A percentile compares a stretch with the other conserved stretches of the same genome.
Conservation (phyloP, 169 alveolate genomes). For the Eimeria sp. region DNA sequence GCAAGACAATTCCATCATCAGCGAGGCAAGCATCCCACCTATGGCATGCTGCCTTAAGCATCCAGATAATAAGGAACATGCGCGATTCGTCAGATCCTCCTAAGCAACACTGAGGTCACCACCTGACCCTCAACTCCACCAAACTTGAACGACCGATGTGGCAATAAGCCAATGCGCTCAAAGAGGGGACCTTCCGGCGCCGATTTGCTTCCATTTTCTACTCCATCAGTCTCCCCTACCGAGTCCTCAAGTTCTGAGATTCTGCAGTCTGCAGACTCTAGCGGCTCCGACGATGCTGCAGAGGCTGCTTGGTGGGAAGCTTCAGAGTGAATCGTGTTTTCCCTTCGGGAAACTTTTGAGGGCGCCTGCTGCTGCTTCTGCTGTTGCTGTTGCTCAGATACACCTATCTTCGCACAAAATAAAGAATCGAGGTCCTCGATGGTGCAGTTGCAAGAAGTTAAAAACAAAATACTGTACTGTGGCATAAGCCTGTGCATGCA, state of each 20-base stretch:
- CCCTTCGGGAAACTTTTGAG: not conserved
- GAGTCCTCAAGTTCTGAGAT: not conserved
- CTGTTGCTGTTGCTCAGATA: not conserved
- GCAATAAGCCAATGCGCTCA: conserved; percentile 63
- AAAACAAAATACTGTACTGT: conserved; percentile 46
- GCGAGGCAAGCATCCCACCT: not conserved
- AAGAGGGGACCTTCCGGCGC: not conserved
- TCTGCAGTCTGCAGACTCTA: not conserved
- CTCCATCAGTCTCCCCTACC: not conserved
- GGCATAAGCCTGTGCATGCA: conserved; percentile 68
- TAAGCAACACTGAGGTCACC: conserved; percentile 76
- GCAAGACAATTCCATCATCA: not conserved
- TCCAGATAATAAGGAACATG: not conserved
- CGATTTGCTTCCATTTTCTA: not conserved
- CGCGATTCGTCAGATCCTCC: conserved; percentile 14
- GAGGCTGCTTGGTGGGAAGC: not conserved
- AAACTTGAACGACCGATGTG: conserved; percentile 75
- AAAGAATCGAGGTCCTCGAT: conserved; percentile 69
- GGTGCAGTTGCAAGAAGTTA: conserved; percentile 83
- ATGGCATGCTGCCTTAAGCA: not conserved
- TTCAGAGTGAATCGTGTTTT: not conserved
- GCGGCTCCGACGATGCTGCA: not conserved
- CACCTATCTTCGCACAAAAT: conserved; percentile 5
- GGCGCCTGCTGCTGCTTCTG: not conserved
- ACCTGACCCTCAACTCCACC: conserved; percentile 81